Evolutionary conservation across 345 rosid genomes (phyloP).

Genomic region (Pistacia vera): DNA sequence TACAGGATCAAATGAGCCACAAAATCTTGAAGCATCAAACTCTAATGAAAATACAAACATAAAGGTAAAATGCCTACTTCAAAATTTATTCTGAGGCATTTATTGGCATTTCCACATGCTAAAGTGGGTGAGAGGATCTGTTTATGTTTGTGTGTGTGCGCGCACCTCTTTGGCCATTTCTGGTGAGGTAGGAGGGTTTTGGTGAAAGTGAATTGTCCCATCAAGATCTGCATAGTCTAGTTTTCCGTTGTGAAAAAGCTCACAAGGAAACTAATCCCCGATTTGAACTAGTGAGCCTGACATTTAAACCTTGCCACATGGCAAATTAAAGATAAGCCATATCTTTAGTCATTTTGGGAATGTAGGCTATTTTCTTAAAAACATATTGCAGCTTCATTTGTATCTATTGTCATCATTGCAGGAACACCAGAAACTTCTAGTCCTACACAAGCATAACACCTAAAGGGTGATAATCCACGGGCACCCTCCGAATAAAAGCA

Average conservation of each 20-base stretch:
- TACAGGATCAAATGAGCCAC: constrained; percentile 36
- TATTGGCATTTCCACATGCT: neutral
- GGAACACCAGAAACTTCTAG: constrained; percentile 35
- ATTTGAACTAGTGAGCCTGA: neutral
- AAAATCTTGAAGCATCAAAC: constrained; percentile 34
- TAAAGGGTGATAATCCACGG: constrained; percentile 77
- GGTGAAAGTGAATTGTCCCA: neutral
- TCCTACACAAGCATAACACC: constrained; percentile 32
- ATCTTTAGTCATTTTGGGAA: constrained; percentile 1
- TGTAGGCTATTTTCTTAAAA: neutral
- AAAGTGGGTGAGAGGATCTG: neutral
- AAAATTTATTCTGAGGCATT: neutral
- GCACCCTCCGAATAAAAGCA: constrained; percentile 55
- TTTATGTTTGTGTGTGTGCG: neutral
- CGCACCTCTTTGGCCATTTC: neutral
- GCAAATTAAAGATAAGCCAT: neutral
- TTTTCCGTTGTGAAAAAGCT: neutral
- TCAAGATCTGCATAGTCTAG: neutral
- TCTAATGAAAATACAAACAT: constrained; percentile 32
- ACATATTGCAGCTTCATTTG: neutral
- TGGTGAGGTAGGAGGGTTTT: too few species aligned
- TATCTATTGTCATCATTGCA: constrained; percentile 26
- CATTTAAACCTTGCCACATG: neutral
- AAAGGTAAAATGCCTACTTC: constrained; percentile 48
- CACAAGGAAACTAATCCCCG: neutral